These are phyloP conservation scores for Brassica juncea DNA, from an alignment of 345 rosid species.

Conservation along the genomic window DNA sequence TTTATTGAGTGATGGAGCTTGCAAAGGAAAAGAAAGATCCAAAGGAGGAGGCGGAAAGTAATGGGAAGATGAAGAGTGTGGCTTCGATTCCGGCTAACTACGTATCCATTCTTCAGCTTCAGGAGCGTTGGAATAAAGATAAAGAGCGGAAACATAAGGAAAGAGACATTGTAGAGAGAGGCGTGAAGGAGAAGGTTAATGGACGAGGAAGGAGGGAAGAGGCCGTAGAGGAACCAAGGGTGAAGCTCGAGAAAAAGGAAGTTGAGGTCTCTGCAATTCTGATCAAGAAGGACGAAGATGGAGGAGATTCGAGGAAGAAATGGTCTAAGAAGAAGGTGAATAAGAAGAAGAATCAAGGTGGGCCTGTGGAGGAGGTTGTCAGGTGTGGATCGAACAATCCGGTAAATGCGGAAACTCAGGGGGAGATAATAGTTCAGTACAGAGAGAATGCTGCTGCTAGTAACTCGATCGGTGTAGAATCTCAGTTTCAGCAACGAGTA, in stretches of 20 bases:
- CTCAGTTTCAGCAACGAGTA: neutral
- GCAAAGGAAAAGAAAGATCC: neutral
- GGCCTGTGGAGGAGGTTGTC: neutral
- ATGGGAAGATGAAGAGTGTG: slow-evolving; percentile 17
- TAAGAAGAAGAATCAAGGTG: neutral
- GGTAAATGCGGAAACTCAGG: neutral
- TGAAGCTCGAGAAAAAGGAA: neutral
- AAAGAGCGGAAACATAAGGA: slow-evolving; percentile 17
- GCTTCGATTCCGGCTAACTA: slow-evolving; percentile 28
- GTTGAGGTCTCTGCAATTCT: neutral
- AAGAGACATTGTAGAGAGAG: neutral
- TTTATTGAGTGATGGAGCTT: slow-evolving; percentile 11
- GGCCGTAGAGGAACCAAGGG: neutral
- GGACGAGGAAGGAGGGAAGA: slow-evolving; percentile 1
- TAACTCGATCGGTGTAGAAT: neutral
- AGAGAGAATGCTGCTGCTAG: neutral
- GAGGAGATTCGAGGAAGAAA: slow-evolving; percentile 16
- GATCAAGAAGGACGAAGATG: neutral
- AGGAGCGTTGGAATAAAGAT: slow-evolving; percentile 25
- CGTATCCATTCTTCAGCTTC: slow-evolving; percentile 33
- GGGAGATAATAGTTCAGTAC: neutral
- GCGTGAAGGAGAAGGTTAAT: slow-evolving; percentile 1
- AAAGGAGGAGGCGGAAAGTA: slow-evolving; percentile 19
- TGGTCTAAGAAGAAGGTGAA: neutral
- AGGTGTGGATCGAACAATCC: neutral